Evolutionary conservation across 2,329 filamentous ascomycete species (phyloP).

Genomic region (Epichloe hybrida): DNA sequence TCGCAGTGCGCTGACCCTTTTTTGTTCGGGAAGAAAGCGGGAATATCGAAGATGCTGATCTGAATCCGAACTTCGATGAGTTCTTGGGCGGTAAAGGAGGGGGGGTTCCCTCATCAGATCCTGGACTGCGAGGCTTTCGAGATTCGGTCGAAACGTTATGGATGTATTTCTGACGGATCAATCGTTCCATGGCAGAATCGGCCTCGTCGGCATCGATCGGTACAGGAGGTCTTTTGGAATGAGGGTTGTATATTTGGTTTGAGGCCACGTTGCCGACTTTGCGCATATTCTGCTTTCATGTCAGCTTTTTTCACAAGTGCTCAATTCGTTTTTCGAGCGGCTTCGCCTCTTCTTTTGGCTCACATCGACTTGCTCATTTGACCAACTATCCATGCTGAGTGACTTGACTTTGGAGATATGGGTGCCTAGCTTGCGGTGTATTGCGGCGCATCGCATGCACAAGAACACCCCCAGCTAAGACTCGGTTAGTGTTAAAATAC

Average conservation of each 20-base stretch:
- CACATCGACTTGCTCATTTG: constrained; percentile 89
- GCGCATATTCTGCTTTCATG: constrained; percentile 65
- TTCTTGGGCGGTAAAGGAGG: constrained; percentile 52
- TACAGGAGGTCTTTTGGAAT: constrained; percentile 68
- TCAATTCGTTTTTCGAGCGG: background rate
- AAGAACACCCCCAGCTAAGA: constrained; percentile 79
- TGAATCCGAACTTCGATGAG: constrained; percentile 46
- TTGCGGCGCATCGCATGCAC: constrained; percentile 90
- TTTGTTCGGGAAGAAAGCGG: constrained; percentile 48
- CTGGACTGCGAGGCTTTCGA: constrained; percentile 31
- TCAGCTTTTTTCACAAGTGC: background rate
- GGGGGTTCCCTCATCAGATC: constrained; percentile 46
- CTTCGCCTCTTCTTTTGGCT: constrained; percentile 17
- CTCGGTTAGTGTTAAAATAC: constrained; percentile 2
- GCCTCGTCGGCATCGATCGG: constrained; percentile 86
- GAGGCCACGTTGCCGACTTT: constrained; percentile 74
- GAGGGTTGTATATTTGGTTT: constrained; percentile 82
- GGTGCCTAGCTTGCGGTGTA: constrained; percentile 93
- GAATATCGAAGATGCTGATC: constrained; percentile 53
- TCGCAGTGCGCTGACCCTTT: constrained; percentile 30
- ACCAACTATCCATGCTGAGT: constrained; percentile 96
- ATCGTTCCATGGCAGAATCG: constrained; percentile 88
- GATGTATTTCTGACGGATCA: constrained; percentile 89
- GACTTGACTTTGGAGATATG: constrained; percentile 99
- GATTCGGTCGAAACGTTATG: constrained; percentile 30